These are phyloP conservation scores for Saksenaea vasiformis DNA, from an alignment of 371 early-diverging fungal species.

Conservation along the genomic window DNA sequence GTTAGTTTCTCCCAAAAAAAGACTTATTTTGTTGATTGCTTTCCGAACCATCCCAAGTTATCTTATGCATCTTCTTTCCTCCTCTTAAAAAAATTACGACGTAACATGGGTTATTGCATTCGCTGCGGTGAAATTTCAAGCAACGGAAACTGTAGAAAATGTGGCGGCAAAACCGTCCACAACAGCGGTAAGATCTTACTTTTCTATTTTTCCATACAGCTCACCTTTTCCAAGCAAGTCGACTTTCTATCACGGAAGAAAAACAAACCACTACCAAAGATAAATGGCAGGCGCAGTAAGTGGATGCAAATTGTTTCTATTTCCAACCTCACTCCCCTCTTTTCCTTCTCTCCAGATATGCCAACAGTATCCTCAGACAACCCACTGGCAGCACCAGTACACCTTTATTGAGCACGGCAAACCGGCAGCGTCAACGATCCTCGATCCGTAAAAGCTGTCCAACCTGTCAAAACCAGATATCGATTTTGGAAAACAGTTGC, in stretches of 20 bases:
- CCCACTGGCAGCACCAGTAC: constrained; percentile 21
- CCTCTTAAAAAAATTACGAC: neutral
- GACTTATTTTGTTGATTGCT: constrained; percentile 1
- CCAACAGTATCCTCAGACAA: constrained; percentile 35
- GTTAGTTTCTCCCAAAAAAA: constrained; percentile 1
- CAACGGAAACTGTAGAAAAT: constrained; percentile 56
- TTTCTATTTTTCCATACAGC: neutral
- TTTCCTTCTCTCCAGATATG: constrained; percentile 27
- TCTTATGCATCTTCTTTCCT: constrained; percentile 1
- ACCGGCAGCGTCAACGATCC: neutral
- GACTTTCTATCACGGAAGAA: constrained; percentile 5
- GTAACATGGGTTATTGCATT: constrained; percentile 60
- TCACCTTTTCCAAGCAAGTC: constrained; percentile 39
- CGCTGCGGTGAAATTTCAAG: constrained; percentile 61
- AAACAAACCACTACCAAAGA: constrained; percentile 36
- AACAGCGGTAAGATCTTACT: constrained; percentile 6
- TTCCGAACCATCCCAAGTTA: neutral
- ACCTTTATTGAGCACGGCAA: constrained; percentile 10
- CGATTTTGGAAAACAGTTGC: neutral
- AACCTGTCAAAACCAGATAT: constrained; percentile 17
- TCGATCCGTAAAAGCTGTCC: constrained; percentile 11
- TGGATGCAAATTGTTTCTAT: neutral
- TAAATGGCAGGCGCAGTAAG: constrained; percentile 51
- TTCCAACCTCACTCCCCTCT: neutral
- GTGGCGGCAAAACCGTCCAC: constrained; percentile 62